Evolutionary conservation across 345 rosid genomes (phyloP), one percentile per base, ranked within the genome.

Genomic region (Brassica nigra): DNA sequence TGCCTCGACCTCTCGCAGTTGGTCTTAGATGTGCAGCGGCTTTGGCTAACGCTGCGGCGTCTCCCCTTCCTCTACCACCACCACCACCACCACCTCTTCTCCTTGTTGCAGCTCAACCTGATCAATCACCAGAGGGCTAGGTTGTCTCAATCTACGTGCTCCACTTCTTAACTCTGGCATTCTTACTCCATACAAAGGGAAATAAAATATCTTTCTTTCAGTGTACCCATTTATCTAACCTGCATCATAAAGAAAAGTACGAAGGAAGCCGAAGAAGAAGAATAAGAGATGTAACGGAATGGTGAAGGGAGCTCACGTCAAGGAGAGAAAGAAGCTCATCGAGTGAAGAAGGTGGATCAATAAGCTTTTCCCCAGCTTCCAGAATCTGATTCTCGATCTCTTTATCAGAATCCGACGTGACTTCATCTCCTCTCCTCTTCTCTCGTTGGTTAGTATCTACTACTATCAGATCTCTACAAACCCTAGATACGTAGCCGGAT

Each of bases 91-190:
- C 96, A 34, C 39, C 39, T 89, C 97, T 90, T 84, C 95, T 94
- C 82, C 96, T 89, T 66, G 98, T 86, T 85, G 83, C 84, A 86
- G 88, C 63, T 92, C 91, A 2, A 83, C 87, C 84, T 86, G 93
- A 66, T 88, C 93, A 65, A 84, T 76, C 3, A 87, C 91, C 78
- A 89, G 98, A 27, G 90, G 93, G 54, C 74, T 84, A 55, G 93
- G 86, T 87, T 92, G 92, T 83, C 89, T 94, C 74, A 89, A 92
- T 88, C 97, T 89, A 76, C 98, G 89, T 75, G 97, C 89, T 89
- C 97, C 98, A 62, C 97, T 94, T 90, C 95, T 88, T 93, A 94
- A 90, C 85, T 94, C 95, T 57, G 97, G 98, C 98, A 94, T 94
- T 86, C 86, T 94, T 90, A 94, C 75, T 88, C 97, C 98, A 94